Evolutionary conservation across 2,329 filamentous ascomycete species (phyloP).

Genomic region (Colletotrichum tropicicola): DNA sequence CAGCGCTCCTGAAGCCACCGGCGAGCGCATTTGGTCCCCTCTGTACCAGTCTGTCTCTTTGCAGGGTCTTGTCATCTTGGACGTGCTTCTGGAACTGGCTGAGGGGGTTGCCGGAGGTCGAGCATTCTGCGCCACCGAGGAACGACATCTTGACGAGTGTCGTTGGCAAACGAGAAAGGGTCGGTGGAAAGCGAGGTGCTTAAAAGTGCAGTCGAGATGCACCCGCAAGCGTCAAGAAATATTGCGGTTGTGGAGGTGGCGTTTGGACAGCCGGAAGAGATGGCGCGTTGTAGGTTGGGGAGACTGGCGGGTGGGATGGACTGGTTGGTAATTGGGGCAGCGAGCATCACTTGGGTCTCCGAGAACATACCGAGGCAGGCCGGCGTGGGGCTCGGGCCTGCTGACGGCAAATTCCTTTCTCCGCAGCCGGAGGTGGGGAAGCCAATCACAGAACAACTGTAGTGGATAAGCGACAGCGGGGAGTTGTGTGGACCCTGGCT

Average conservation of each 20-base stretch:
- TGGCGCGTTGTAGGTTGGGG: not conserved
- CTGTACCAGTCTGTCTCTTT: conserved; percentile 87
- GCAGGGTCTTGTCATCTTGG: conserved; percentile 93
- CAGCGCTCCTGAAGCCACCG: conserved; percentile 80
- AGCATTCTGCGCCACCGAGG: conserved; percentile 94
- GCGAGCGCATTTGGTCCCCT: conserved; percentile 75
- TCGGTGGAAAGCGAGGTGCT: not conserved
- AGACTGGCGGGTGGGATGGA: not conserved
- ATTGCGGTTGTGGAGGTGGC: not conserved
- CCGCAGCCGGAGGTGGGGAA: conserved; percentile 28
- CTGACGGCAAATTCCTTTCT: conserved; percentile 20
- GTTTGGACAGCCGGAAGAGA: not conserved
- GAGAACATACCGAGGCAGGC: conserved; percentile 29
- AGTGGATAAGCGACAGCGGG: not conserved
- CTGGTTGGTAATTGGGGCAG: conserved; percentile 20
- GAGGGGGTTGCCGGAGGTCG: conserved; percentile 92
- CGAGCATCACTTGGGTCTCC: conserved; percentile 6
- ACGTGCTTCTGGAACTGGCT: conserved; percentile 98
- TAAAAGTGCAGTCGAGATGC: not conserved
- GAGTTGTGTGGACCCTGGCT: not conserved
- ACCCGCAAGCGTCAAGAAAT: not conserved
- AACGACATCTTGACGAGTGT: conserved; percentile 80
- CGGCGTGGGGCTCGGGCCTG: conserved; percentile 22
- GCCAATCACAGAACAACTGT: conserved; percentile 3
- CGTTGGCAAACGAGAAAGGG: not conserved